Conservation (phyloP, 805 yeast genomes). For the Candida khao-thaluensis region DNA sequence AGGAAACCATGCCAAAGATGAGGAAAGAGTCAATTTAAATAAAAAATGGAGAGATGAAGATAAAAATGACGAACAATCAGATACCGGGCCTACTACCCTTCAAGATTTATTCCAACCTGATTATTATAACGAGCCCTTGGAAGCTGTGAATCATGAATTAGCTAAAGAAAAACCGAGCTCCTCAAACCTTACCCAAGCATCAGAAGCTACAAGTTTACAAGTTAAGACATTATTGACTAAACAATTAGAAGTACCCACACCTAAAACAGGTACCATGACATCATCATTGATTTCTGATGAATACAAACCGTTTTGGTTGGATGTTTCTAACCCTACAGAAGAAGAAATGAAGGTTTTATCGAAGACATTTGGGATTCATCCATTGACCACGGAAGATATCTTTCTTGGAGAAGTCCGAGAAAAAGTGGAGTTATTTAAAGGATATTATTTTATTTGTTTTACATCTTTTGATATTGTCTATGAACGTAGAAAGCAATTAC, state of each 20-base stretch:
- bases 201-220: constrained; percentile 2
- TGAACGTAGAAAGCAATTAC: constrained; percentile 57
- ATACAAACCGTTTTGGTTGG: constrained; percentile 68
- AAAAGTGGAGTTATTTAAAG: constrained; percentile 88
- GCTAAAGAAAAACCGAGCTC: constrained; percentile 1
- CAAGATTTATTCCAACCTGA: constrained; percentile 28
- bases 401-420: constrained; percentile 92
- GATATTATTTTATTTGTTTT: constrained; percentile 90
- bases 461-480: constrained; percentile 61
- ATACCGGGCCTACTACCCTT: constrained; percentile 11
- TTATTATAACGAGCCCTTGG: constrained; percentile 13
- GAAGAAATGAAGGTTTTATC: constrained; percentile 93
- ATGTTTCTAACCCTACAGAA: constrained; percentile 88
- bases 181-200: neutral
- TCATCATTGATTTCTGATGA: constrained; percentile 3
- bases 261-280: constrained; percentile 12
- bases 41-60: constrained; percentile 18
- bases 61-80: constrained; percentile 6
- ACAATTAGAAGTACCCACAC: constrained; percentile 5
- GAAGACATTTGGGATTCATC: constrained; percentile 92
- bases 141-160: neutral
- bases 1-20: constrained; percentile 8
- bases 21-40: constrained; percentile 12
- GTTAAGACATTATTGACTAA: constrained; percentile 4
- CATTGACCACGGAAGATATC: constrained; percentile 93